Evolutionary conservation across 345 rosid genomes (phyloP), one percentile per base, ranked within the genome.

Genomic region (Eucalyptus sp.): DNA sequence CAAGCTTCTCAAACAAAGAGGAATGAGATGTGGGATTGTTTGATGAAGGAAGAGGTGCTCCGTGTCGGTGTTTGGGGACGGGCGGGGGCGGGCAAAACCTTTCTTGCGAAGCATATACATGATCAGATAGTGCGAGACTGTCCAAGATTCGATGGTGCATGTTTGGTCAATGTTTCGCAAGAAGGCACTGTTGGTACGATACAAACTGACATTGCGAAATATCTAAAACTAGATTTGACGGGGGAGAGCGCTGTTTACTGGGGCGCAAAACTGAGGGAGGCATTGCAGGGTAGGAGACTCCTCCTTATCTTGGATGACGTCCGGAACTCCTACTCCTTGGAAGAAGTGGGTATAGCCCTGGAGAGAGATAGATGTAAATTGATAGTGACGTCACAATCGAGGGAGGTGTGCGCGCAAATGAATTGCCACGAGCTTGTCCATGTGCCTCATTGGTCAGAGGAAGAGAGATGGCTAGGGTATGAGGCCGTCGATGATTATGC

Each of bases 251-350:
- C 43, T 0, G 80, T 8, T 10, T 31, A 33, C 80, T 33, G 80
- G 80, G 80, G 80, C 22, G 80, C 80, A 8, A 68, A 13, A 68
- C 80, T 68, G 80, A 68, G 37, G 44, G 80, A 68, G 80, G 80
- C 44, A 33, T 68, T 68, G 44, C 43, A 8, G 80, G 24, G 80
- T 3, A 68, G 6, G 44, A 33, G 13, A 68, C 80, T 71, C 33
- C 66, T 60, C 16, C 1, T 62, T 29, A 62, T 62, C 68, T 62
- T 62, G 68, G 68, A 62, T 2, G 31, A 62, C 3, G 33, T 62
- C 3, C 4, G 17, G 16, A 62, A 0, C 3, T 4, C 31, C 7
- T 62, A 29, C 33, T 4, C 68, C 7, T 13, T 1, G 68, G 17
- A 62, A 62, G 68, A 62, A 62, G 15, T 62, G 68, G 16, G 68